These are phyloP conservation scores for Piper longum DNA, from an alignment of 164 flowering plant genomes.

Conservation along the genomic window DNA sequence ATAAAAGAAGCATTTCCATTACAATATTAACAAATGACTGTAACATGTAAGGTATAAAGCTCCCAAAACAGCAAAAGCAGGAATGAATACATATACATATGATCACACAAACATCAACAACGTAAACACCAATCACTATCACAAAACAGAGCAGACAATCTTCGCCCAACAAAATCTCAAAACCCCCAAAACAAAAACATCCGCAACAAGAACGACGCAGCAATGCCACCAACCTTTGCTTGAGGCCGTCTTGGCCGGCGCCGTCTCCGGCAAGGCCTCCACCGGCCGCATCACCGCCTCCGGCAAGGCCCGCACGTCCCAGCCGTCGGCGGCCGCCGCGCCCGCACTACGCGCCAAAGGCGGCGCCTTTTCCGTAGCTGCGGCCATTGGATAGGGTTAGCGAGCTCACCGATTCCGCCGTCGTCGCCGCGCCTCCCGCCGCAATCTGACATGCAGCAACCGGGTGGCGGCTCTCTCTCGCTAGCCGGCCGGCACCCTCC, in stretches of 20 bases:
- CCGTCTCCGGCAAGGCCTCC: conserved; percentile 32
- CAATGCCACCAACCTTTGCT: conserved; percentile 2
- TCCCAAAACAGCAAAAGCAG: too few relatives aligned
- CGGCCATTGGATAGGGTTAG: conserved; percentile 85
- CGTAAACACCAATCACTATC: too few relatives aligned
- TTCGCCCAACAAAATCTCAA: too few relatives aligned
- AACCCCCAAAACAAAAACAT: too few relatives aligned
- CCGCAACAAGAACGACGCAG: neutral
- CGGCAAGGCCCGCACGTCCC: conserved; percentile 15
- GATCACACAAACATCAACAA: too few relatives aligned
- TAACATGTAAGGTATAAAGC: too few relatives aligned
- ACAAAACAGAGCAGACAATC: too few relatives aligned
- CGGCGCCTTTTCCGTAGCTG: conserved; percentile 86
- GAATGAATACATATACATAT: too few relatives aligned
- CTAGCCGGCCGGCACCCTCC: conserved; percentile 2
- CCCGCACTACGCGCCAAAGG: conserved; percentile 12
- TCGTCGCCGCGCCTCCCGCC: conserved; percentile 33
- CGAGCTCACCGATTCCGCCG: conserved; percentile 66
- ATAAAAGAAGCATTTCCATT: too few relatives aligned
- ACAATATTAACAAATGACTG: too few relatives aligned
- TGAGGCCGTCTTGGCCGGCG: conserved; percentile 22
- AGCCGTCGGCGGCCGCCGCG: neutral
- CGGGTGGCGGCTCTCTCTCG: conserved; percentile 3
- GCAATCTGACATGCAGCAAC: conserved; percentile 75
- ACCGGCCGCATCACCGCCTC: conserved; percentile 43